Percentiles rank a stretch among this genome's conserved stretches.
These are phyloP conservation scores for Mucor plumbeus DNA, from an alignment of 371 early-diverging fungal genomes.

Conservation along the genomic window DNA sequence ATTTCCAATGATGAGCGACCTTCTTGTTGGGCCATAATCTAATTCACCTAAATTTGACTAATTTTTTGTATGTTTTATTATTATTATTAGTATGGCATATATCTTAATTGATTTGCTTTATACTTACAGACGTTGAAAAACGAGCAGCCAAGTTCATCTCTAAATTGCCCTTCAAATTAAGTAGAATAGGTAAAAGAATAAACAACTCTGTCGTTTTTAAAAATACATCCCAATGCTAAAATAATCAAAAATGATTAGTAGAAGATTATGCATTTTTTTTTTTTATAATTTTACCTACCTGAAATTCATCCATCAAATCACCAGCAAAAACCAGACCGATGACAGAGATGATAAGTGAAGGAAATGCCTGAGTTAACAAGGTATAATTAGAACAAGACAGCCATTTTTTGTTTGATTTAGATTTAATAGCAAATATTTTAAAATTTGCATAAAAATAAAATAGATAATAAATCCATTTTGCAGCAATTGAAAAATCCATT, in stretches of 20 bases:
- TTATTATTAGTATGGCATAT: not conserved
- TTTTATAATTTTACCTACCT: slow-evolving; percentile 53
- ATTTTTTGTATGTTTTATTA: not conserved
- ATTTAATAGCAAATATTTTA: not conserved
- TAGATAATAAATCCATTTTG: not conserved
- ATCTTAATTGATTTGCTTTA: not conserved
- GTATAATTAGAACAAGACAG: slow-evolving; percentile 1
- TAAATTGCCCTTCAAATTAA: slow-evolving; percentile 88
- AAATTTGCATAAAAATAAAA: not conserved
- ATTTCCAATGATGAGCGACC: slow-evolving; percentile 67
- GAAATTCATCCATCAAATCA: slow-evolving; percentile 67
- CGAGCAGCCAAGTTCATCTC: slow-evolving; percentile 89
- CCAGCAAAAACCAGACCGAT: slow-evolving; percentile 78
- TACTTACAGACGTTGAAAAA: slow-evolving; percentile 74
- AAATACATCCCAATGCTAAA: slow-evolving; percentile 73
- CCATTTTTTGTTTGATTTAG: not conserved
- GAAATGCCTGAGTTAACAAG: slow-evolving; percentile 60
- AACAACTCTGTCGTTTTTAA: slow-evolving; percentile 73
- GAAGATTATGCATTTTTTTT: not conserved
- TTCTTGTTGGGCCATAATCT: slow-evolving; percentile 53
- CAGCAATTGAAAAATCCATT: not conserved
- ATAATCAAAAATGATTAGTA: not conserved
- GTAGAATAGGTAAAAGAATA: slow-evolving; percentile 81
- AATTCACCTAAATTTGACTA: slow-evolving; percentile 73
- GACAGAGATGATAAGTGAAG: slow-evolving; percentile 74